Conservation (phyloP, 352 stramenopile genomes). For the Thalassiosira livingstoniorum region DNA sequence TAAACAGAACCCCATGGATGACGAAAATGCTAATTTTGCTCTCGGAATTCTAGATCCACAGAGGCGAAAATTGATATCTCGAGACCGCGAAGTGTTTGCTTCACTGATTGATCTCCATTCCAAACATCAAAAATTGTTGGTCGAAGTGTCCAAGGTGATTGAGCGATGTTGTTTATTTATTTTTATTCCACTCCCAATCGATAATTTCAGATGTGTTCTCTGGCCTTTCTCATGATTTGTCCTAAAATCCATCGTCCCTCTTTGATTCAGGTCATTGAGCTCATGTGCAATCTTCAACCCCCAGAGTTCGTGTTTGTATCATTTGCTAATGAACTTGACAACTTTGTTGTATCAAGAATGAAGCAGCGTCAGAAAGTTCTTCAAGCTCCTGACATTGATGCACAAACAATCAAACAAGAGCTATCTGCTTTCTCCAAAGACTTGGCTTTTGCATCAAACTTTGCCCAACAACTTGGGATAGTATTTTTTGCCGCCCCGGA, state of each 20-base stretch:
- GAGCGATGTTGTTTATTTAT: slow-evolving; percentile 58
- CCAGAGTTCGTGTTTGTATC: slow-evolving; percentile 85
- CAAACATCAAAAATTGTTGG: slow-evolving; percentile 72
- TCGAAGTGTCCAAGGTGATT: slow-evolving; percentile 80
- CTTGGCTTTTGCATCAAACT: slow-evolving; percentile 81
- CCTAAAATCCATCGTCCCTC: neutral
- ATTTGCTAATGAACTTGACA: slow-evolving; percentile 82
- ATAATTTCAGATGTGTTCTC: too few relatives aligned
- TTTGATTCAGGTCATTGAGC: slow-evolving; percentile 68
- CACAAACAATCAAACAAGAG: slow-evolving; percentile 51
- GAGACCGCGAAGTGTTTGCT: slow-evolving; percentile 82
- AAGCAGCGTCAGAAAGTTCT: slow-evolving; percentile 45
- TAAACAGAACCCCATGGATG: slow-evolving; percentile 63
- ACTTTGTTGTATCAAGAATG: slow-evolving; percentile 66
- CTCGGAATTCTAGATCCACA: slow-evolving; percentile 71
- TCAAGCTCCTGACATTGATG: slow-evolving; percentile 37
- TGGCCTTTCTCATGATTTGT: neutral
- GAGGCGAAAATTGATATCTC: slow-evolving; percentile 61
- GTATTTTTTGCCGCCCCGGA: slow-evolving; percentile 82
- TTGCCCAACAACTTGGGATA: slow-evolving; percentile 80
- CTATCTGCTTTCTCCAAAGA: slow-evolving; percentile 62
- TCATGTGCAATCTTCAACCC: slow-evolving; percentile 69
- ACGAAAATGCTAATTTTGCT: slow-evolving; percentile 73
- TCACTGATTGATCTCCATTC: slow-evolving; percentile 80
- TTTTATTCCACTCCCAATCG: too few relatives aligned